A percentile compares a stretch with the other conserved stretches of the same genome.
phyloP scores from a whole-genome alignment of 1,284 basidiomycete genomes.

The Fomitopsis pinicola region DNA sequence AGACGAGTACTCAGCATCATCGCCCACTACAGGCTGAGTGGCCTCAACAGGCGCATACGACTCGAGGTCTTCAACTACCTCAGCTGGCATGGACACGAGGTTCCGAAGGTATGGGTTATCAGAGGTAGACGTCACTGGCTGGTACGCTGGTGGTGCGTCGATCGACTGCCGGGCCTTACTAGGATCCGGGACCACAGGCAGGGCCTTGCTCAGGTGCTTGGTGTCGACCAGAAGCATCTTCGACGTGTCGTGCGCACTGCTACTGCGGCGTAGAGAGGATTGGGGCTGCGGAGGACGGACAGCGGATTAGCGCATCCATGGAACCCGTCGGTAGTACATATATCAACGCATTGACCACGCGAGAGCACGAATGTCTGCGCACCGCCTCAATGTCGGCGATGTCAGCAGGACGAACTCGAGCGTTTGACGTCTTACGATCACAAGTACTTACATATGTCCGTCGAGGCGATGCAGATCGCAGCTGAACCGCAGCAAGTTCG shows the following conservation, averaged over 20 bases:
- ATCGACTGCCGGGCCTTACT: background rate
- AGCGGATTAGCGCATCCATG: background rate
- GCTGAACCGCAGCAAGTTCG: background rate
- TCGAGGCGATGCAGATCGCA: background rate
- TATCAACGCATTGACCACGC: background rate
- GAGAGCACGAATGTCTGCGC: background rate
- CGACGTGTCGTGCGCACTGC: background rate
- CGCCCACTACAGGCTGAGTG: background rate
- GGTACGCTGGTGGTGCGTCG: background rate
- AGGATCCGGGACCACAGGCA: background rate
- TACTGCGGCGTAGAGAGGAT: background rate
- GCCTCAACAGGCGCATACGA: background rate
- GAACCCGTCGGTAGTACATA: background rate
- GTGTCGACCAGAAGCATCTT: background rate
- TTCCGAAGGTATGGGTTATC: background rate
- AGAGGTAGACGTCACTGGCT: background rate
- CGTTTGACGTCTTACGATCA: background rate
- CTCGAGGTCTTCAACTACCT: background rate
- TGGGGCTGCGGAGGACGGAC: background rate
- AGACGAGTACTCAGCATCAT: background rate
- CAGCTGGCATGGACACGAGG: background rate
- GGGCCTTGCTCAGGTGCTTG: background rate
- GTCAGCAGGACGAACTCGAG: background rate
- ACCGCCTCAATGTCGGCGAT: background rate
- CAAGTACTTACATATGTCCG: background rate